phyloP scores from a whole-genome alignment of 2,329 filamentous ascomycete species.

The Zarea fungicola region DNA sequence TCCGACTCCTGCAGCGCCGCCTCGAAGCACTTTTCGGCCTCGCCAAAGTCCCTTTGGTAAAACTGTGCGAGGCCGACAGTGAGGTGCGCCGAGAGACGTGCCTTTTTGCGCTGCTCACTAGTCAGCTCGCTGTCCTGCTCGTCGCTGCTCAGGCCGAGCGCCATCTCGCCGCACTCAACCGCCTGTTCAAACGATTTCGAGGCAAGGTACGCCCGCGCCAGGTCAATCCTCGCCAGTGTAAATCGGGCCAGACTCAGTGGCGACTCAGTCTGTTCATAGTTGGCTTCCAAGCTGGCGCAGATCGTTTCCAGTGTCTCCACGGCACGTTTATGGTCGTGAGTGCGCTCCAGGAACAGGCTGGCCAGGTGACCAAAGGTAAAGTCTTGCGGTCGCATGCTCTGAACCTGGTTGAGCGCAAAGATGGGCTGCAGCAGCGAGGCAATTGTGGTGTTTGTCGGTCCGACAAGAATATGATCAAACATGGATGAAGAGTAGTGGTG shows the following conservation, averaged over 20 bases:
- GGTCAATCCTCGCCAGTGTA: conserved; percentile 78
- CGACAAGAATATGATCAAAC: conserved; percentile 73
- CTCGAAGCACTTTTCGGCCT: conserved; percentile 74
- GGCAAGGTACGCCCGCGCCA: conserved; percentile 78
- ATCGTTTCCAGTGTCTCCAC: conserved; percentile 60
- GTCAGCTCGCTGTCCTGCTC: conserved; percentile 62
- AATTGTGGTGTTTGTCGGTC: conserved; percentile 44
- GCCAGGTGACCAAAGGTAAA: conserved; percentile 71
- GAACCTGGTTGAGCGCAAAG: conserved; percentile 81
- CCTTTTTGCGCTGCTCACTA: conserved; percentile 59
- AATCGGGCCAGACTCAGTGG: conserved; percentile 67
- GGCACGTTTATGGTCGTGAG: conserved; percentile 61
- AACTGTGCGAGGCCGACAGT: conserved; percentile 82
- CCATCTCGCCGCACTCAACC: conserved; percentile 73
- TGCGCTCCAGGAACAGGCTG: conserved; percentile 76
- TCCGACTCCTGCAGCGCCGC: conserved; percentile 71
- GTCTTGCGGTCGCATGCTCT: conserved; percentile 64
- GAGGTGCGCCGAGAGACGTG: conserved; percentile 77
- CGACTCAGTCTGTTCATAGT: conserved; percentile 82
- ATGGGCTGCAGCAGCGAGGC: conserved; percentile 75
- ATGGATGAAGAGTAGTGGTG: conserved; percentile 73
- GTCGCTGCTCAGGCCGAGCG: conserved; percentile 72
- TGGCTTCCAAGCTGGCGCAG: conserved; percentile 65
- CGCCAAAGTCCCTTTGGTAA: conserved; percentile 58
- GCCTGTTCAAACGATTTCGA: conserved; percentile 60